Percentiles rank a stretch among this genome's conserved stretches.
phyloP scores from a whole-genome alignment of 495 filamentous ascomycete genomes.

The Hypoxylon subgilvum region DNA sequence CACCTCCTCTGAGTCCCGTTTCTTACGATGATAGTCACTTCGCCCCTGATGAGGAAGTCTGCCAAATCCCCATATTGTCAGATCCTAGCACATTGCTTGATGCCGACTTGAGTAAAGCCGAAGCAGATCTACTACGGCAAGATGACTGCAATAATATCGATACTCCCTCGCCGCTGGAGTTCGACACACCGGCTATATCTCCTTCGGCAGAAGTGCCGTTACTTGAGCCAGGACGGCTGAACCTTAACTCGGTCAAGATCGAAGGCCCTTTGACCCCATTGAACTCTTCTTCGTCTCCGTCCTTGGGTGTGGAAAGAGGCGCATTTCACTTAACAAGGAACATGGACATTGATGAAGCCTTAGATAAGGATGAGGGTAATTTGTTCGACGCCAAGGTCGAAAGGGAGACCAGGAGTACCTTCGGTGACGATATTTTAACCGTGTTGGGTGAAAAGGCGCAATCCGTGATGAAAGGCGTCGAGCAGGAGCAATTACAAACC shows the following conservation, averaged over 20 bases:
- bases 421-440: slow-evolving; percentile 49
- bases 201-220: slow-evolving; percentile 5
- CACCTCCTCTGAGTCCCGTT: slow-evolving; percentile 65
- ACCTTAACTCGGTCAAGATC: slow-evolving; percentile 20
- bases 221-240: slow-evolving; percentile 16
- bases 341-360: slow-evolving; percentile 29
- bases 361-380: neutral
- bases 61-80: slow-evolving; percentile 60
- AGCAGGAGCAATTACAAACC: slow-evolving; percentile 68
- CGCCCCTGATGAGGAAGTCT: slow-evolving; percentile 53
- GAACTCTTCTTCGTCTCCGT: slow-evolving; percentile 31
- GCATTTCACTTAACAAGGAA: slow-evolving; percentile 5
- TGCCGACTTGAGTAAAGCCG: slow-evolving; percentile 55
- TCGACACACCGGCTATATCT: slow-evolving; percentile 10
- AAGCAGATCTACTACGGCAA: slow-evolving; percentile 46
- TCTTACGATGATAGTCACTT: slow-evolving; percentile 48
- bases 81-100: slow-evolving; percentile 53
- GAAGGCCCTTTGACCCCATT: slow-evolving; percentile 29
- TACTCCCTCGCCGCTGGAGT: neutral
- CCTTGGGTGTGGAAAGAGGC: slow-evolving; percentile 13
- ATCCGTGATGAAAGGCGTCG: slow-evolving; percentile 50
- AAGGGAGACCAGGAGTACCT: slow-evolving; percentile 16
- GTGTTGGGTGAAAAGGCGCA: slow-evolving; percentile 55
- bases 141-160: slow-evolving; percentile 29
- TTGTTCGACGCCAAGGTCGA: neutral